These are phyloP conservation scores for Solanum bulbocastanum DNA, from an alignment of 257 asterid genomes.

Conservation along the genomic window DNA sequence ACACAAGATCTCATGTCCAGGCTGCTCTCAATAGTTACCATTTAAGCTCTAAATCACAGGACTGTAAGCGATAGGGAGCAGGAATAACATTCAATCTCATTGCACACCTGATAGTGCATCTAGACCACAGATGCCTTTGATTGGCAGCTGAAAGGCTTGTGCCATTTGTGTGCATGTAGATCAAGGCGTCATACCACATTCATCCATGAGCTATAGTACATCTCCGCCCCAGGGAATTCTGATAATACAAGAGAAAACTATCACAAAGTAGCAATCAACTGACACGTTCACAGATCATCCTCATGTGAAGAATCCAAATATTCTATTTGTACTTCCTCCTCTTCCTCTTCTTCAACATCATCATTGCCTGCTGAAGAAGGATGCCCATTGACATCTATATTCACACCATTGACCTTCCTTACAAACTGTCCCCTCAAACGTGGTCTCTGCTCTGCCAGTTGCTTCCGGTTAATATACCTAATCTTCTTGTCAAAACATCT, in stretches of 20 bases:
- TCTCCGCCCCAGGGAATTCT: neutral
- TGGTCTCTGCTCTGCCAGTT: conserved; percentile 85
- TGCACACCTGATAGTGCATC: neutral
- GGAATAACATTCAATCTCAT: neutral
- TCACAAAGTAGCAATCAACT: neutral
- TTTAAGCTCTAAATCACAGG: neutral
- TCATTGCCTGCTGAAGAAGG: conserved; percentile 64
- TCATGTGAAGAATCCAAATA: neutral
- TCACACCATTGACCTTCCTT: conserved; percentile 64
- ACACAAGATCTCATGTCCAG: neutral
- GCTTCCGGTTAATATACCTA: conserved; percentile 77
- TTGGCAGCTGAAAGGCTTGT: neutral
- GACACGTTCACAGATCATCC: neutral
- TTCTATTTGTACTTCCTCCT: conserved; percentile 4
- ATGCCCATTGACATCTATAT: conserved; percentile 73
- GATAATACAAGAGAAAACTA: neutral
- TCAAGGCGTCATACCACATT: neutral
- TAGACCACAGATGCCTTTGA: neutral
- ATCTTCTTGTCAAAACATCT: conserved; percentile 89
- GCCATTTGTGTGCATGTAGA: neutral
- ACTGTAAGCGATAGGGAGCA: neutral
- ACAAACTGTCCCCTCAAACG: conserved; percentile 87
- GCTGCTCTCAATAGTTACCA: neutral
- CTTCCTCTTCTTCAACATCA: conserved; percentile 28
- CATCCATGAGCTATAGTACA: neutral